A percentile compares a stretch with the other conserved stretches of the same genome.
Conservation (phyloP, 2,329 filamentous ascomycete species). For the Clonostachys byssicola region DNA sequence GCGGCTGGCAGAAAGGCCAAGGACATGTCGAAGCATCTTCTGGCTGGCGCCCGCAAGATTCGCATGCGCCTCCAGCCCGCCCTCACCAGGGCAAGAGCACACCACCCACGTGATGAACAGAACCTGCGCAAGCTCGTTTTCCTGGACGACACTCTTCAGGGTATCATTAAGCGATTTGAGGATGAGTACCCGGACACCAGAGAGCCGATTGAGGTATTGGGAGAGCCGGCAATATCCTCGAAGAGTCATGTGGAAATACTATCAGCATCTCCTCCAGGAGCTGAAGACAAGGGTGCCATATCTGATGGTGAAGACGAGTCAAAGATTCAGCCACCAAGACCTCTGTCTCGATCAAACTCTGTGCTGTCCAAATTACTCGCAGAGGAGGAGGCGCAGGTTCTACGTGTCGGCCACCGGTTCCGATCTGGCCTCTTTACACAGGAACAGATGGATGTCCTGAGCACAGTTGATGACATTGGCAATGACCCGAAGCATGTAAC, state of each 20-base stretch:
- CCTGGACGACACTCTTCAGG: constrained; percentile 81
- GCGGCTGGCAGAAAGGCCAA: constrained; percentile 62
- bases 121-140: constrained; percentile 82
- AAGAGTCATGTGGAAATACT: constrained; percentile 8
- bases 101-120: constrained; percentile 63
- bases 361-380: constrained; percentile 48
- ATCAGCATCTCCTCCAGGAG: constrained; percentile 11
- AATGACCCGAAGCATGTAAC: constrained; percentile 44
- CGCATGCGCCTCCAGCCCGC: constrained; percentile 78
- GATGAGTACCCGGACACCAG: constrained; percentile 93
- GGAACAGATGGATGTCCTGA: constrained; percentile 46
- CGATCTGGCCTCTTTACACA: constrained; percentile 46
- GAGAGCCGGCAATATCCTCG: background rate
- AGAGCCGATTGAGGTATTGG: constrained; percentile 10
- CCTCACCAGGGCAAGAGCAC: constrained; percentile 67
- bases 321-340: constrained; percentile 31
- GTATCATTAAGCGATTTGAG: constrained; percentile 93
- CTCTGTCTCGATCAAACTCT: constrained; percentile 47
- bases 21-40: constrained; percentile 88
- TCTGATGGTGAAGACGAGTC: constrained; percentile 47
- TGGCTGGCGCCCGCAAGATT: constrained; percentile 87
- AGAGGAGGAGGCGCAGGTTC: constrained; percentile 52
- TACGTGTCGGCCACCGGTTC: constrained; percentile 54
- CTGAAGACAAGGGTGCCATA: constrained; percentile 23
- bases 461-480: constrained; percentile 42